phyloP scores from a whole-genome alignment of 164 flowering plant genomes.

The Vitis cinerea region DNA sequence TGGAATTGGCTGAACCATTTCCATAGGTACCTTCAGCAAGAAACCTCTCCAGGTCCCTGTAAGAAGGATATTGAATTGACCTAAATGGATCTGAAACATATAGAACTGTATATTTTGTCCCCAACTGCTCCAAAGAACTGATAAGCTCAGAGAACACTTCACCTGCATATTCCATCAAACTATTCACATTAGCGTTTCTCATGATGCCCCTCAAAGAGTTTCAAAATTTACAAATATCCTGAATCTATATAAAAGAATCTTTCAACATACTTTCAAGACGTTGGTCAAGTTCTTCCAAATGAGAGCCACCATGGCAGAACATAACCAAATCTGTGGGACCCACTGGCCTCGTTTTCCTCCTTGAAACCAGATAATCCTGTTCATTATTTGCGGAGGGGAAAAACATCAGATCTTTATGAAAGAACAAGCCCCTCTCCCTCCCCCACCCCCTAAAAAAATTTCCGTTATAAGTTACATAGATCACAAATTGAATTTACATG shows the following conservation, averaged over 20 bases:
- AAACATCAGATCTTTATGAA: constrained; percentile 1
- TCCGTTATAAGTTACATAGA: background rate
- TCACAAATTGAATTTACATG: constrained; percentile 41
- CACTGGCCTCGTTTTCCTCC: constrained; percentile 37
- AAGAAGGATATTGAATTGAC: constrained; percentile 40
- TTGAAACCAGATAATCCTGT: constrained; percentile 66
- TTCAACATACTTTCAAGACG: constrained; percentile 55
- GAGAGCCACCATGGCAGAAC: constrained; percentile 48
- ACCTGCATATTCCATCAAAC: constrained; percentile 47
- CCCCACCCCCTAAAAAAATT: background rate
- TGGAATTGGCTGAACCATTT: constrained; percentile 43
- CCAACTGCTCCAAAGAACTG: constrained; percentile 58
- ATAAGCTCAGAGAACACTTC: constrained; percentile 57
- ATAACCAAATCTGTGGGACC: constrained; percentile 60
- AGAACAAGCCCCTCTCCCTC: background rate
- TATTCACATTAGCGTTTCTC: background rate
- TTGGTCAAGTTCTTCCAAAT: constrained; percentile 27
- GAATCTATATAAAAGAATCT: background rate
- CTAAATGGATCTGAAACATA: constrained; percentile 77
- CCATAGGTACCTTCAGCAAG: constrained; percentile 59
- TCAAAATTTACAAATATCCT: background rate
- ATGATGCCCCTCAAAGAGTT: background rate
- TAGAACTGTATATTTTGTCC: constrained; percentile 64
- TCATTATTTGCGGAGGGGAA: constrained; percentile 1
- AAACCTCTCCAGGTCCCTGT: constrained; percentile 52